Evolutionary conservation across 1,139 yeast genomes (phyloP), one percentile per base, ranked within the genome.

Genomic region (Taphrina wiesneri): DNA sequence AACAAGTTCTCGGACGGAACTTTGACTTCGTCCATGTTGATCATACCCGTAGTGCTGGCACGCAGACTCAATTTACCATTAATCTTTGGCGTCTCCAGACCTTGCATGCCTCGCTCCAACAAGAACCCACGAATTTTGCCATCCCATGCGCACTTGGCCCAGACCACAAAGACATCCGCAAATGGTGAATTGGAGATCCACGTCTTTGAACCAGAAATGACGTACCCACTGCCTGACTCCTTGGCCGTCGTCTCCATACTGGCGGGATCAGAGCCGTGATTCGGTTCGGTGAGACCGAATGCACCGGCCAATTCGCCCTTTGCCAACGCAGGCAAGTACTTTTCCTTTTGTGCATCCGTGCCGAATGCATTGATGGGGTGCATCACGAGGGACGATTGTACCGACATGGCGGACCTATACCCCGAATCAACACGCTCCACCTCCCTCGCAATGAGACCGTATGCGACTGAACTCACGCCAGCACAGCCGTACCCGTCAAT

Each of bases 141-240:
- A 67, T 79, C 79, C 23, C 79, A 76, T 7, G 57, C 54, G 49
- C 67, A 64, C 70, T 79, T 79, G 57, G 81, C 82, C 82, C 82
- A 79, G 25, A 79, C 78, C 17, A 79, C 73, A 52, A 76, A 67
- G 21, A 79, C 72, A 63, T 79, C 82, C 21, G 82, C 82, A 69
- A 79, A 78, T 23, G 82, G 82, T 2, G 82, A 76, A 73, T 79
- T 79, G 61, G 82, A 79, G 74, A 79, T 79, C 82, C 82, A 79
- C 67, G 74, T 79, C 72, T 79, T 79, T 51, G 81, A 76, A 17
- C 82, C 82, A 47, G 74, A 74, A 43, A 79, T 74, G 51, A 79
- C 71, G 69, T 77, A 79, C 9, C 78, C 80, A 30, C 80, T 81
- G 69, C 77, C 71, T 28, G 79, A 75, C 21, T 74, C 76, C 59